These are phyloP conservation scores for Dictyostelium firmibasis DNA, from an alignment of 78 protist genomes.

Conservation along the genomic window DNA sequence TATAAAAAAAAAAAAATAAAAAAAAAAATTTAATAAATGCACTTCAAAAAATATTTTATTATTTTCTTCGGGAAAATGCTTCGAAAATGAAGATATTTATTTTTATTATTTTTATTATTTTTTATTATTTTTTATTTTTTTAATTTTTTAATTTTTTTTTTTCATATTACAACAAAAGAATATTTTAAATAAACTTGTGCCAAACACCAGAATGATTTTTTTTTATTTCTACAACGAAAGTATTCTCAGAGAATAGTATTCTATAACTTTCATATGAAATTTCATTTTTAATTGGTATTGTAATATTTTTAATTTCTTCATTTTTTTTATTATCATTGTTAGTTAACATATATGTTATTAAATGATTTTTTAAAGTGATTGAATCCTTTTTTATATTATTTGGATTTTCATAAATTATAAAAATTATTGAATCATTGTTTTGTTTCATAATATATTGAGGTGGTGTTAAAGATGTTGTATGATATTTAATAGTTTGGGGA, in stretches of 20 bases:
- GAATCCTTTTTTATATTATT: neutral
- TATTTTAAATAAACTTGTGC: neutral
- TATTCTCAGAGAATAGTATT: neutral
- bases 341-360: neutral
- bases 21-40: neutral
- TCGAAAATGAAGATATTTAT: neutral
- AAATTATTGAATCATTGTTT: neutral
- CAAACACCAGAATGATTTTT: neutral
- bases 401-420: neutral
- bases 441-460: neutral
- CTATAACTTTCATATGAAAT: neutral
- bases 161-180: no score
- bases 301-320: neutral
- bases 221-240: neutral
- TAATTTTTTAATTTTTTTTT: no score
- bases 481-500: neutral
- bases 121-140: no score
- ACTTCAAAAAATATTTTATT: neutral
- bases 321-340: neutral
- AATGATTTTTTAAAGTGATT: neutral
- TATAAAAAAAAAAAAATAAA: neutral
- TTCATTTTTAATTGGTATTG: neutral
- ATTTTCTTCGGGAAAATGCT: no score
- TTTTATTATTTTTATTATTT: no score
- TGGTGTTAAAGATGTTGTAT: neutral